Evolutionary conservation across 495 filamentous ascomycete genomes (phyloP), one percentile per base, ranked within the genome.

Genomic region (Annulohypoxylon nitens): DNA sequence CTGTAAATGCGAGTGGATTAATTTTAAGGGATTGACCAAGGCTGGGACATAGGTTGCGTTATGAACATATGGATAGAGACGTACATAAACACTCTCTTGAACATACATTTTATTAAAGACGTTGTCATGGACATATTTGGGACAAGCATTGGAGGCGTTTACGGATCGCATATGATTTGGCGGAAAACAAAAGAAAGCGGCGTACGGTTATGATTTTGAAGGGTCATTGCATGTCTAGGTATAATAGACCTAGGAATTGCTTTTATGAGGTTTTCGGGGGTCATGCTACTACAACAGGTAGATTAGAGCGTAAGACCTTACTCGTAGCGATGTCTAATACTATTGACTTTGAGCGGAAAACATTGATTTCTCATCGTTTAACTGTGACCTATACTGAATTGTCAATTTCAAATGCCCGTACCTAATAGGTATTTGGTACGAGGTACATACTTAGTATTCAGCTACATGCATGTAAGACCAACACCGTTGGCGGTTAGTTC

Each of bases 1-100:
- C 0, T 97, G 93, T 81, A 80, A 72, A 64, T 97, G 93, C 75
- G 81, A 87, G 76, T 97, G 92, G 88, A 83, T 83, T 71, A 96
- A 96, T 77, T 97, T 84, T 69, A 76, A 84, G 51, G 63, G 48
- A 3, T n/a, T 74, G 11, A 67, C 7, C 2, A 65, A 57, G 36
- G 18, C 26, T n/a, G 55, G 26, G 67, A 48, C 39, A 12, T 58
- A 50, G 10, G 36, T 7, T 23, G 23, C 4, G 53, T 5, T 18
- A 25, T 14, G 58, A 16, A 16, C 16, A 18, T 47, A 47, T 4
- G 43, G 16, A 7, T 47, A 47, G 6, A 47, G 6, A 47, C 16
- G 18, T 47, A 43, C 39, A n/a, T 43, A 43, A 11, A 43, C 39
- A 43, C 39, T 43, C 39, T 18, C 43, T 47, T 14, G 18, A 9